Evolutionary conservation across 352 stramenopile genomes (phyloP), one percentile per base, ranked within the genome.

Genomic region (Phytopythium kandeliae): DNA sequence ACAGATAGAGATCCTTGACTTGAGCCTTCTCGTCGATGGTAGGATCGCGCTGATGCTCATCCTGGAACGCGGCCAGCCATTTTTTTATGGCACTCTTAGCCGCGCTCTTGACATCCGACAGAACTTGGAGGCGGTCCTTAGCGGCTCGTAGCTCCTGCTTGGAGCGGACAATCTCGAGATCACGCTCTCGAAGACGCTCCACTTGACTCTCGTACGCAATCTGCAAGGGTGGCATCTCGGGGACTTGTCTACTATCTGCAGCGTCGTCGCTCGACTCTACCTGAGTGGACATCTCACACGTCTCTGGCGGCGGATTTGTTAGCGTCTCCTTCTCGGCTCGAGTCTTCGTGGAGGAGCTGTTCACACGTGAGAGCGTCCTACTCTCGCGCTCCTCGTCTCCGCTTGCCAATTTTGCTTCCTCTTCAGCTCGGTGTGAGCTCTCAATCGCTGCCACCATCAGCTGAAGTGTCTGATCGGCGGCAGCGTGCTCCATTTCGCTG

Each of bases 1-100:
- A 63, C 21, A 88, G 22, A 37, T 92, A 92, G 31, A 86, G 55
- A 21, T 87, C 75, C 41, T 90, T 89, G 28, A 89, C 81, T 34
- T 79, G 65, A 9, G 78, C 67, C 45, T 92, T 90, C 37, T 92
- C 81, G n/a, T 87, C 69, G n/a, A 89, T 80, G 22, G 65, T 73
- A 7, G 78, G 81, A 0, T 89, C 78, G 0, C 75, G 66, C 0
- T 62, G 57, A 45, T 86, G 56, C 33, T 63, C 54, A 12, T 44
- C 40, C 50, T 85, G 65, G 33, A 92, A 92, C 3, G 64, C 63
- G 9, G 59, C 47, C 17, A 92, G 62, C 81, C 78, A 92, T 7
- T 57, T 43, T 59, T 88, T 92, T 48, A 92, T 85, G 8, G 51
- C 43, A 1, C 41, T 54, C 57, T 92, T 92, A 8, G 74, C 68